These are phyloP conservation scores for Luffa acutangula DNA, from an alignment of 306 rosid species.

Conservation along the genomic window DNA sequence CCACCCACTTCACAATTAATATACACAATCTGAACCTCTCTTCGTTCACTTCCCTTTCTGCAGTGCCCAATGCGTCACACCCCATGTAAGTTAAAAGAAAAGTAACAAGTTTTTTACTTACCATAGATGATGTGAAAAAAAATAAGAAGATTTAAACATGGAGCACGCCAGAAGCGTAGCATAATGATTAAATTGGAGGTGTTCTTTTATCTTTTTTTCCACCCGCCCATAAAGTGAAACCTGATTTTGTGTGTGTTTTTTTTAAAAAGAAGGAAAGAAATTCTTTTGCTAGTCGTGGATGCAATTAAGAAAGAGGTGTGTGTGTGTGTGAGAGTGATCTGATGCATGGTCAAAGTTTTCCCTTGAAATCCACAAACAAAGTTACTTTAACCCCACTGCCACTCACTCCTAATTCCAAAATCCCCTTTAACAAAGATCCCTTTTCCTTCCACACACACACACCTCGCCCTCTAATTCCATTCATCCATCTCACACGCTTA, in stretches of 20 bases:
- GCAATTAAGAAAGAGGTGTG: not conserved
- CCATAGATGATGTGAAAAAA: too few species aligned
- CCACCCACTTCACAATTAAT: not conserved
- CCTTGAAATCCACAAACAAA: not conserved
- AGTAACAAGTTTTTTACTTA: too few species aligned
- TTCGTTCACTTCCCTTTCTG: too few species aligned
- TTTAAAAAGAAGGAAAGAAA: not conserved
- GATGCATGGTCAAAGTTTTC: not conserved
- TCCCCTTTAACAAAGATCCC: not conserved
- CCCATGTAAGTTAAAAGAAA: too few species aligned
- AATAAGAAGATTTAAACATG: not conserved
- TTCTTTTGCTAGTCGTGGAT: not conserved
- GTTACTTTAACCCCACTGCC: constrained; percentile 1
- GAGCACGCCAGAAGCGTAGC: not conserved
- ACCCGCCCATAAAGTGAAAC: not conserved
- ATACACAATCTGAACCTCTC: too few species aligned
- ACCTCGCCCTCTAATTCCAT: too few species aligned
- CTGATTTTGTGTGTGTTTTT: not conserved
- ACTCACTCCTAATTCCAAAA: not conserved
- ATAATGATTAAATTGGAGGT: not conserved
- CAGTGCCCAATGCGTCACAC: too few species aligned
- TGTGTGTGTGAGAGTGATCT: too few species aligned
- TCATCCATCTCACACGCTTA: not conserved
- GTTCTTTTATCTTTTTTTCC: not conserved
- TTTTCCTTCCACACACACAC: not conserved